Percentiles rank a stretch among this genome's conserved stretches.
These are phyloP conservation scores for Allantophomopsis lycopodina DNA, from an alignment of 2,329 filamentous ascomycete genomes.

Conservation along the genomic window DNA sequence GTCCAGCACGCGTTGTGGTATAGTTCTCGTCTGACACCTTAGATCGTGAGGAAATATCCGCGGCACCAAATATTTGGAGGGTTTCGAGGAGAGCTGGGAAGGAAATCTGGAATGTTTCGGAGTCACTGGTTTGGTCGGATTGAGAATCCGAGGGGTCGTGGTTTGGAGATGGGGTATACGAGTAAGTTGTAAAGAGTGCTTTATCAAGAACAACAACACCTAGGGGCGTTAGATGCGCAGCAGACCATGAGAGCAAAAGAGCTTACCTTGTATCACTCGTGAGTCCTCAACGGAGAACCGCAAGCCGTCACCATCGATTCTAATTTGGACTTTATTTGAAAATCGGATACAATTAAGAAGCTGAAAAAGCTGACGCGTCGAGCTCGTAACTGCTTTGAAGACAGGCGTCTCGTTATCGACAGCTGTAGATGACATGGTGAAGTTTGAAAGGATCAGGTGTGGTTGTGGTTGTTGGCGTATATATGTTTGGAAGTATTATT, in stretches of 20 bases:
- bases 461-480: neutral
- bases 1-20: slow-evolving; percentile 46
- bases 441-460: neutral
- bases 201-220: slow-evolving; percentile 78
- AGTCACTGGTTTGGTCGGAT: slow-evolving; percentile 14
- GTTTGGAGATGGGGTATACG: slow-evolving; percentile 38
- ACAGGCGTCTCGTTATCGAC: slow-evolving; percentile 29
- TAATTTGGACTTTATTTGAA: slow-evolving; percentile 41
- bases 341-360: slow-evolving; percentile 45
- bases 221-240: slow-evolving; percentile 14
- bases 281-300: slow-evolving; percentile 81
- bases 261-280: slow-evolving; percentile 75
- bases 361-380: slow-evolving; percentile 60
- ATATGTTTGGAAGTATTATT: neutral
- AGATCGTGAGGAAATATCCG: slow-evolving; percentile 47
- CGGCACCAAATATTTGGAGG: slow-evolving; percentile 86
- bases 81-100: slow-evolving; percentile 82
- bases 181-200: slow-evolving; percentile 76
- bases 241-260: too few relatives aligned
- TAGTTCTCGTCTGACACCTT: slow-evolving; percentile 45
- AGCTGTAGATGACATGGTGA: slow-evolving; percentile 14
- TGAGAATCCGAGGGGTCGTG: slow-evolving; percentile 22
- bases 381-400: slow-evolving; percentile 65
- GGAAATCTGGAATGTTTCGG: slow-evolving; percentile 74
- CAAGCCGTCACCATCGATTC: slow-evolving; percentile 74